phyloP scores from a whole-genome alignment of 192 early-diverging fungal species.

The Helicostylum pulchrum region DNA sequence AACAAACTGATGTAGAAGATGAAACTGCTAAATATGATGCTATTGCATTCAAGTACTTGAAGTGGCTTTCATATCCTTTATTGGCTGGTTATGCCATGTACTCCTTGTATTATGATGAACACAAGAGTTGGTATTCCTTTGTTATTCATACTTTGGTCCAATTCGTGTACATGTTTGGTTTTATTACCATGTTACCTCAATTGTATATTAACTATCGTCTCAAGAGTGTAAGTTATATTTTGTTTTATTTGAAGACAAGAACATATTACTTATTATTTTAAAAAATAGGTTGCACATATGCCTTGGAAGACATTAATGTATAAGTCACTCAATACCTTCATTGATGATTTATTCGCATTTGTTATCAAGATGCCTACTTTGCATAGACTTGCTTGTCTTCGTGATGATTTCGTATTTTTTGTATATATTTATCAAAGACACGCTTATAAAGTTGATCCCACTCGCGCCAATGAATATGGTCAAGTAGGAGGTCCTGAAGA shows the following conservation, averaged over 20 bases:
- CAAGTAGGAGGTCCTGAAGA: constrained; percentile 49
- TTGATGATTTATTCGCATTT: constrained; percentile 89
- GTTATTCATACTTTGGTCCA: constrained; percentile 81
- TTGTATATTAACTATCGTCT: constrained; percentile 91
- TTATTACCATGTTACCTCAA: constrained; percentile 82
- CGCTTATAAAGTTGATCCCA: constrained; percentile 78
- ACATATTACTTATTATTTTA: constrained; percentile 1
- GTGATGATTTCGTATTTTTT: constrained; percentile 86
- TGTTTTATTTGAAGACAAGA: background rate
- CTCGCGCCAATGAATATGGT: constrained; percentile 87
- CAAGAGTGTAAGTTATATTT: constrained; percentile 48
- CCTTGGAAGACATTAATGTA: constrained; percentile 93
- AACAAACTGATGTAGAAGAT: constrained; percentile 48
- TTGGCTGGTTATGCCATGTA: constrained; percentile 80
- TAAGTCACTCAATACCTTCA: constrained; percentile 69
- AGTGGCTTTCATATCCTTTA: constrained; percentile 73
- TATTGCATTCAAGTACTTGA: constrained; percentile 83
- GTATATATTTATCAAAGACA: constrained; percentile 84
- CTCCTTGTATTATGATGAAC: constrained; percentile 75
- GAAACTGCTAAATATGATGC: constrained; percentile 63
- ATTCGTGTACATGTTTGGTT: constrained; percentile 88
- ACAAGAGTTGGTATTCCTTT: constrained; percentile 93
- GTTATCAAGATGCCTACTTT: constrained; percentile 92
- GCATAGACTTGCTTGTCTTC: constrained; percentile 78
- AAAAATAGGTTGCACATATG: constrained; percentile 79